Evolutionary conservation across 805 yeast genomes (phyloP).

Genomic region (Wickerhamomyces canadensis): DNA sequence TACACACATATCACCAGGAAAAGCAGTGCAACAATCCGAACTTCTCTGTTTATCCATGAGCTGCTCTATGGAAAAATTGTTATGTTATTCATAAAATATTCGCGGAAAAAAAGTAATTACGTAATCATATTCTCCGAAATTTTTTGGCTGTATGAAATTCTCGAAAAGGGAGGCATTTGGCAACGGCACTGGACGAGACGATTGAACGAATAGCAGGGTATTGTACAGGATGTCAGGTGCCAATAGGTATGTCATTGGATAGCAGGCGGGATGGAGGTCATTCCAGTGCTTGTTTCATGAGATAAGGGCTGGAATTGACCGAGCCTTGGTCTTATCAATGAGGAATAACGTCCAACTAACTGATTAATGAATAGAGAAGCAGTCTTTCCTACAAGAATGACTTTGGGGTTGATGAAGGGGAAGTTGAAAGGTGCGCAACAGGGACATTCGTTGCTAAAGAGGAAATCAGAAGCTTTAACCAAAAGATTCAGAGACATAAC

Average conservation of each 20-base stretch:
- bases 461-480: slow-evolving; percentile 96
- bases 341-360: background rate
- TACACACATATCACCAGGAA: background rate
- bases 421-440: slow-evolving; percentile 96
- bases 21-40: too few relatives aligned
- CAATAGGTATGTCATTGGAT: slow-evolving; percentile 15
- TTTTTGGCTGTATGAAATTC: too few relatives aligned
- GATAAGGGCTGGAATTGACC: background rate
- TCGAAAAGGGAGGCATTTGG: background rate
- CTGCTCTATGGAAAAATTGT: too few relatives aligned
- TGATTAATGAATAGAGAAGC: slow-evolving; percentile 62
- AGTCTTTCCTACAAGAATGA: slow-evolving; percentile 97
- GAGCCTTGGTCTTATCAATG: background rate
- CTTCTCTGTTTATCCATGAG: too few relatives aligned
- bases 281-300: too few relatives aligned
- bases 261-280: too few relatives aligned
- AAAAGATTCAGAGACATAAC: slow-evolving; percentile 95
- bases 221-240: slow-evolving; percentile 18
- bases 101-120: too few relatives aligned
- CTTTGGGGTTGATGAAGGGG: slow-evolving; percentile 89
- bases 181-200: too few relatives aligned
- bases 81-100: too few relatives aligned
- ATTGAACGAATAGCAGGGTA: background rate
- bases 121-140: too few relatives aligned
- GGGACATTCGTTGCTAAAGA: slow-evolving; percentile 87